Conservation (phyloP, 192 early-diverging fungal genomes). For the Phlyctochytrium bullatum region DNA sequence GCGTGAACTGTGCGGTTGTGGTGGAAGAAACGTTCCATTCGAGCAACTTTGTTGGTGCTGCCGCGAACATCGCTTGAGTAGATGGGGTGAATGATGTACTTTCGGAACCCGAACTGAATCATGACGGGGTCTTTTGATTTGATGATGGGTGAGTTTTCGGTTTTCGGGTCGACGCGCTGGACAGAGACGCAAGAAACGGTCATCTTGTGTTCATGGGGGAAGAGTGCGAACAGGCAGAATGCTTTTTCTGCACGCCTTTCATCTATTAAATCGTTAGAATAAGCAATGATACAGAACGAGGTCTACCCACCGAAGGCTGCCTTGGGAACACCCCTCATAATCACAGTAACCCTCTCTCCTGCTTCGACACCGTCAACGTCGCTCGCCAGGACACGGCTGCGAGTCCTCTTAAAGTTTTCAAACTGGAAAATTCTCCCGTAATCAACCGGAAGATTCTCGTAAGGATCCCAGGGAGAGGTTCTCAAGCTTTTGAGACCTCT, state of each 20-base stretch:
- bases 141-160: slow-evolving; percentile 53
- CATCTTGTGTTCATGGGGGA: slow-evolving; percentile 93
- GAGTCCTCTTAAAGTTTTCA: slow-evolving; percentile 80
- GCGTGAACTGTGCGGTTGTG: slow-evolving; percentile 69
- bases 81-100: slow-evolving; percentile 79
- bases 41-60: slow-evolving; percentile 89
- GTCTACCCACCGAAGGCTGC: slow-evolving; percentile 50
- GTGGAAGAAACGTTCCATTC: slow-evolving; percentile 90
- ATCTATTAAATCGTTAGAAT: not conserved
- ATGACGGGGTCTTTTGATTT: slow-evolving; percentile 93
- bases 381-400: slow-evolving; percentile 65
- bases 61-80: slow-evolving; percentile 84
- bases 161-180: slow-evolving; percentile 48
- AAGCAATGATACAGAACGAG: slow-evolving; percentile 3
- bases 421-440: slow-evolving; percentile 97
- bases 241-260: too few relatives aligned
- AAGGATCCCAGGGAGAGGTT: slow-evolving; percentile 96
- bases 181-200: slow-evolving; percentile 81
- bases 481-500: slow-evolving; percentile 93
- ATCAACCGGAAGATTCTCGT: slow-evolving; percentile 96
- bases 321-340: slow-evolving; percentile 66
- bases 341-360: slow-evolving; percentile 73
- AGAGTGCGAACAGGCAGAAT: slow-evolving; percentile 66
- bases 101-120: slow-evolving; percentile 84
- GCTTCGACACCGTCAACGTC: slow-evolving; percentile 49